phyloP scores from a whole-genome alignment of 768 basidiomycete species.

The Tricholoma furcatifolium region DNA sequence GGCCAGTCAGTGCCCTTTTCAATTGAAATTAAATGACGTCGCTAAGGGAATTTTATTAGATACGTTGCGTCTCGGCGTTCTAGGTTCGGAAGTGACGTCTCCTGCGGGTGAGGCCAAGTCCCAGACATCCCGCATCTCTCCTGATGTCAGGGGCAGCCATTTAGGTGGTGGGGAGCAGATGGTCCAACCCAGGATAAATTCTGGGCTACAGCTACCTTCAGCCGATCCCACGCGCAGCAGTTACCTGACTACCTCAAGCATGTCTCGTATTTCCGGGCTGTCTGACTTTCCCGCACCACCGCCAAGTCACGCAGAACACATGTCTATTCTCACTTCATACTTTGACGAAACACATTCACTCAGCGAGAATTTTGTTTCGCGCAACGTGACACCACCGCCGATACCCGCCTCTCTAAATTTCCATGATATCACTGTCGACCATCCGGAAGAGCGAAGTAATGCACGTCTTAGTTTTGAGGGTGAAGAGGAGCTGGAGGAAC shows the following conservation, averaged over 20 bases:
- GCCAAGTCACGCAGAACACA: slow-evolving; percentile 25
- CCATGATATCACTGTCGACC: not conserved
- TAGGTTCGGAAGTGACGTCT: slow-evolving; percentile 53
- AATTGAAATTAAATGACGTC: not conserved
- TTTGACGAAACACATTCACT: slow-evolving; percentile 31
- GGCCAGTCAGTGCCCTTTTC: slow-evolving; percentile 23
- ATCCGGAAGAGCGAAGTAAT: slow-evolving; percentile 2
- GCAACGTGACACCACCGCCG: slow-evolving; percentile 3
- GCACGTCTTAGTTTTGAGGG: slow-evolving; percentile 25
- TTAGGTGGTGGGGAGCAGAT: slow-evolving; percentile 3
- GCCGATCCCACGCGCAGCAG: slow-evolving; percentile 45
- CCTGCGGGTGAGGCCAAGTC: slow-evolving; percentile 37
- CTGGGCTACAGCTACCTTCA: slow-evolving; percentile 32
- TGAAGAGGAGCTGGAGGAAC: slow-evolving; percentile 27
- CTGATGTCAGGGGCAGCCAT: slow-evolving; percentile 8
- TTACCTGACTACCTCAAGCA: slow-evolving; percentile 58
- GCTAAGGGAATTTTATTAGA: slow-evolving; percentile 26
- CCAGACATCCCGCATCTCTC: slow-evolving; percentile 34
- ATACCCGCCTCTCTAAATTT: slow-evolving; percentile 1
- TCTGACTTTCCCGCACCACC: slow-evolving; percentile 76
- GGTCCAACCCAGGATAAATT: slow-evolving; percentile 8
- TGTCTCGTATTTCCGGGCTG: slow-evolving; percentile 66
- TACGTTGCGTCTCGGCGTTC: slow-evolving; percentile 47
- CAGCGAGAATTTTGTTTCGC: slow-evolving; percentile 14
- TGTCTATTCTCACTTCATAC: slow-evolving; percentile 45